A percentile compares a stretch with the other conserved stretches of the same genome.
Conservation (phyloP, 1,284 basidiomycete species). For the Apiotrichum sp. region DNA sequence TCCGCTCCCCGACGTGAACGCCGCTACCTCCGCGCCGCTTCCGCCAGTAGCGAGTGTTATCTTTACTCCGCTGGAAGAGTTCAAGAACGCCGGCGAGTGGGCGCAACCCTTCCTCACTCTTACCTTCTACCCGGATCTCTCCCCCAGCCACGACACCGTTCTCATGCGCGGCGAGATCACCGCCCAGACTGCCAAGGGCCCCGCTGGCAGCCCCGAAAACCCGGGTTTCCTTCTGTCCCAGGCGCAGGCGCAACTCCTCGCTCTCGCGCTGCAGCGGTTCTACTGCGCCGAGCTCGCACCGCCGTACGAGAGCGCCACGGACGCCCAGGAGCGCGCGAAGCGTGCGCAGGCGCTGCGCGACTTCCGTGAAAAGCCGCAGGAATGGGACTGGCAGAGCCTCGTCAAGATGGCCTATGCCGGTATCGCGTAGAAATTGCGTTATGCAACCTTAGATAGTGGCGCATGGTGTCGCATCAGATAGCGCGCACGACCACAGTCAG, state of each 20-base stretch:
- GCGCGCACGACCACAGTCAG: too few species aligned
- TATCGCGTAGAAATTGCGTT: conserved; percentile 13
- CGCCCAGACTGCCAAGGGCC: conserved; percentile 46
- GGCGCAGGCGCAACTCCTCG: conserved; percentile 72
- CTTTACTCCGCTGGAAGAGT: conserved; percentile 91
- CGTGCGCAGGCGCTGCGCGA: conserved; percentile 33
- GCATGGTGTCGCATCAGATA: too few species aligned
- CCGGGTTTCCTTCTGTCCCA: conserved; percentile 61
- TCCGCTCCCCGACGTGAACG: conserved; percentile 9
- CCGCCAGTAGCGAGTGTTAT: conserved; percentile 57
- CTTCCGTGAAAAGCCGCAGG: conserved; percentile 42
- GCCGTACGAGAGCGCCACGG: conserved; percentile 24
- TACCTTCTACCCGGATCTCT: conserved; percentile 87
- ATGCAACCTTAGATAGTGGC: too few species aligned
- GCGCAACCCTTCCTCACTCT: conserved; percentile 86
- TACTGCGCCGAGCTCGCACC: conserved; percentile 50
- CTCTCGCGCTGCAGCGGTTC: conserved; percentile 72
- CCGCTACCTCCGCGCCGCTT: conserved; percentile 33
- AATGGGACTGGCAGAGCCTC: conserved; percentile 45
- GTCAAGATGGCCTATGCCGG: conserved; percentile 42
- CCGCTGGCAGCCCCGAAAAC: conserved; percentile 25
- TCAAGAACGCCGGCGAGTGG: conserved; percentile 78
- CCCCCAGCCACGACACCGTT: conserved; percentile 70
- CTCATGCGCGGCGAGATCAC: conserved; percentile 91
- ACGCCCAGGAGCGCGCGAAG: conserved; percentile 29